Conservation (phyloP, 257 asterid genomes). For the Scutellaria baicalensis region DNA sequence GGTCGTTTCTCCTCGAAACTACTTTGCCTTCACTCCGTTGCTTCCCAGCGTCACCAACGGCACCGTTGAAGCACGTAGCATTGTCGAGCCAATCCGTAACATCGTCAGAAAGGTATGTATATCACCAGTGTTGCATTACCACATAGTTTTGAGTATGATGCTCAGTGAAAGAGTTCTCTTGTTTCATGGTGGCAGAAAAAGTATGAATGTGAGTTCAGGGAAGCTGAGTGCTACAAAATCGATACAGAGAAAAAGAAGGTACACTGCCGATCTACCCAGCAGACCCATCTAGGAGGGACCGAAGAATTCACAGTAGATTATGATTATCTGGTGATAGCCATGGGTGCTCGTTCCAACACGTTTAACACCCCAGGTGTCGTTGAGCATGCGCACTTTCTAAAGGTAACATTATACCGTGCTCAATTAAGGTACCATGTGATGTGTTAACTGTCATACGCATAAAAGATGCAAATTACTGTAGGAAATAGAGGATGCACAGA, state of each 20-base stretch:
- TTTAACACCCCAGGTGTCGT: slow-evolving; percentile 89
- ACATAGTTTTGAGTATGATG: no score
- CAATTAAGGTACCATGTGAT: background rate
- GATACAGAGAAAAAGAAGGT: slow-evolving; percentile 72
- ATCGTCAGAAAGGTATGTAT: slow-evolving; percentile 61
- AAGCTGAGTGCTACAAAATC: slow-evolving; percentile 86
- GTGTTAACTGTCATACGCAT: background rate
- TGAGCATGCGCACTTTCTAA: slow-evolving; percentile 80
- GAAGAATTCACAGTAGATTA: slow-evolving; percentile 74
- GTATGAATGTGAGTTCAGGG: slow-evolving; percentile 51
- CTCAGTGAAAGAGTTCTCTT: background rate
- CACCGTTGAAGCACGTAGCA: slow-evolving; percentile 90
- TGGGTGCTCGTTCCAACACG: slow-evolving; percentile 92
- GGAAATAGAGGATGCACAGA: slow-evolving; percentile 94
- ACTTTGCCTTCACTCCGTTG: slow-evolving; percentile 86
- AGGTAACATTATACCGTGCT: slow-evolving; percentile 33
- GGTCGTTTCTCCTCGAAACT: slow-evolving; percentile 83
- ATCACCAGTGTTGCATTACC: background rate
- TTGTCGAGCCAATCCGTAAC: slow-evolving; percentile 89
- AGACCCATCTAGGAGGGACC: slow-evolving; percentile 31
- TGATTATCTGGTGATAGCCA: slow-evolving; percentile 79
- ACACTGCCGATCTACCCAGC: slow-evolving; percentile 46
- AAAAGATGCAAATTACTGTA: slow-evolving; percentile 12
- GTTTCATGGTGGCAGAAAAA: slow-evolving; percentile 47
- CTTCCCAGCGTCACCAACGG: slow-evolving; percentile 89